Conservation (phyloP, 805 yeast species). For the Hanseniaspora vineae region DNA sequence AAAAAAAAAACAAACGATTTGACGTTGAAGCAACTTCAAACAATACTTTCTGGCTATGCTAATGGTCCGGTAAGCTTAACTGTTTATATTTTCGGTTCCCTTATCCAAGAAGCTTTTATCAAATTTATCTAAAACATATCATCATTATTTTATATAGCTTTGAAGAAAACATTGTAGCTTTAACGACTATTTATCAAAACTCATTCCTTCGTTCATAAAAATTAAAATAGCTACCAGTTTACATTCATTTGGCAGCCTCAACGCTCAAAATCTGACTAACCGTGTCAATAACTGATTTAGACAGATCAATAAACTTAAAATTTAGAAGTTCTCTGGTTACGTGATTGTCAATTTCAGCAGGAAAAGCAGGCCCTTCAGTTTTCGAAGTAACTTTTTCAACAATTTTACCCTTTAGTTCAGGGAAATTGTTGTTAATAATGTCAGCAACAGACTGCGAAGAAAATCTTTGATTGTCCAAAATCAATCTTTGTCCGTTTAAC, state of each 20-base stretch:
- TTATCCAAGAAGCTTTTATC: no score
- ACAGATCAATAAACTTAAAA: constrained; percentile 1
- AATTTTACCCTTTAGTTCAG: constrained; percentile 31
- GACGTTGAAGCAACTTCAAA: no score
- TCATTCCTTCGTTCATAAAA: no score
- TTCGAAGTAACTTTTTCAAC: constrained; percentile 15
- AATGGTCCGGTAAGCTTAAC: no score
- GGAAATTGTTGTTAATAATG: constrained; percentile 25
- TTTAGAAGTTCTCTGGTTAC: constrained; percentile 3
- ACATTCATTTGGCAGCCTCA: not conserved
- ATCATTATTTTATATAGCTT: no score
- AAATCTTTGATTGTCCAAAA: constrained; percentile 14
- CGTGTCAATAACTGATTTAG: constrained; percentile 2
- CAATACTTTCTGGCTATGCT: no score
- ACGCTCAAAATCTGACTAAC: constrained; percentile 2
- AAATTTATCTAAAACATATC: no score
- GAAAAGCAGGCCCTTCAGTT: not conserved
- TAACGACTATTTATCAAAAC: no score
- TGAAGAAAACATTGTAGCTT: no score
- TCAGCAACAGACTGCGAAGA: constrained; percentile 19
- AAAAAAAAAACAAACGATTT: no score
- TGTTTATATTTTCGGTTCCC: no score
- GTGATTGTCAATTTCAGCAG: constrained; percentile 2
- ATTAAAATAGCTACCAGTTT: no score
- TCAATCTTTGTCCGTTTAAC: constrained; percentile 21